Conservation (phyloP, 2,329 filamentous ascomycete genomes). For the Claviceps humidiphila region DNA sequence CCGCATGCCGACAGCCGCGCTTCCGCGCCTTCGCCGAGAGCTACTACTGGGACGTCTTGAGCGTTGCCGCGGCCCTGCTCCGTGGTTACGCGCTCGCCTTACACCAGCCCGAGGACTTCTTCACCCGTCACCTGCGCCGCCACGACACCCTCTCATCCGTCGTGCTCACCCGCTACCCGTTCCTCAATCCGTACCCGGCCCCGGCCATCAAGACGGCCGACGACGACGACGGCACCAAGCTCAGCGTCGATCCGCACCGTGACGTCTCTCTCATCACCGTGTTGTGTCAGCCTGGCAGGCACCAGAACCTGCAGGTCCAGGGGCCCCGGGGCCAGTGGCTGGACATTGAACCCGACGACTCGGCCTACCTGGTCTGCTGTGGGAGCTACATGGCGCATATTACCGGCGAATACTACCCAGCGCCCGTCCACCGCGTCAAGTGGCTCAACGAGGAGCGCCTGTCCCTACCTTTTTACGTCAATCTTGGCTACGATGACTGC, state of each 20-base stretch:
- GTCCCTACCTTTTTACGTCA: constrained; percentile 7
- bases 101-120: constrained; percentile 6
- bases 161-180: constrained; percentile 7
- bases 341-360: constrained; percentile 6
- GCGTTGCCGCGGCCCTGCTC: constrained; percentile 4
- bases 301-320: constrained; percentile 7
- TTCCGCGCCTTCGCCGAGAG: constrained; percentile 7
- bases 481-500: constrained; percentile 5
- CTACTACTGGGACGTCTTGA: constrained; percentile 7
- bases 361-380: constrained; percentile 5
- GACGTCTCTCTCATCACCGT: constrained; percentile 8
- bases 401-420: constrained; percentile 6
- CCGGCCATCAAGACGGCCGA: constrained; percentile 8
- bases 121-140: constrained; percentile 4
- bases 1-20: constrained; percentile 5
- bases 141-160: constrained; percentile 7
- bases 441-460: constrained; percentile 7
- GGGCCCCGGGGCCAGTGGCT: constrained; percentile 5
- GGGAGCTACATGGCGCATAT: constrained; percentile 8
- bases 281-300: constrained; percentile 7
- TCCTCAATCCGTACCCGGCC: constrained; percentile 6
- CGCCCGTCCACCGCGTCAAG: constrained; percentile 7
- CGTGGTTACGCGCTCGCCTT: constrained; percentile 6
- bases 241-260: constrained; percentile 7
- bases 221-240: constrained; percentile 7